phyloP scores from a whole-genome alignment of 1,284 basidiomycete genomes.

The Puccinia polysora region DNA sequence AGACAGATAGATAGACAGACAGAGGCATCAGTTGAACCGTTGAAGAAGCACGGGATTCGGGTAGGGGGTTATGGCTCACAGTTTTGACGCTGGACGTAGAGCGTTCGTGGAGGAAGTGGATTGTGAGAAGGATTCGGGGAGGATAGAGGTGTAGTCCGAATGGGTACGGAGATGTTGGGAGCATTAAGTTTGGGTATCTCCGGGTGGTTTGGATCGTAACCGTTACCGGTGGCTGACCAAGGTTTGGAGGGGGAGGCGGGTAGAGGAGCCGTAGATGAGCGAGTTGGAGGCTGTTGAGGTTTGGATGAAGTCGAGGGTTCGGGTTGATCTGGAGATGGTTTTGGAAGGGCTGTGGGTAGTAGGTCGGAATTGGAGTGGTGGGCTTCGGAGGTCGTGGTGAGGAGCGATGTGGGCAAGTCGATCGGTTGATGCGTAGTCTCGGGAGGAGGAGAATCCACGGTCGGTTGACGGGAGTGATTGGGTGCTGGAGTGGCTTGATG shows the following conservation, averaged over 20 bases:
- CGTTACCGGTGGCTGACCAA: neutral
- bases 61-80: conserved; percentile 8
- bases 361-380: neutral
- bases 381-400: neutral
- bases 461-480: neutral
- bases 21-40: neutral
- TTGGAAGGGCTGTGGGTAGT: no score
- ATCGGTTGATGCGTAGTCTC: no score
- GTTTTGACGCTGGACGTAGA: conserved; percentile 34
- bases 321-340: no score
- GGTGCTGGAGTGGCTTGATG: neutral
- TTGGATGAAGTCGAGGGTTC: neutral
- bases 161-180: conserved; percentile 35
- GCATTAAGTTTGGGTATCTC: conserved; percentile 31
- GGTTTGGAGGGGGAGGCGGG: neutral
- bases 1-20: neutral
- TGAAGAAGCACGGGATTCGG: neutral
- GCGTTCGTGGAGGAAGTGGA: conserved; percentile 18
- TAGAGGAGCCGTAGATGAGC: neutral
- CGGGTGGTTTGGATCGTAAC: conserved; percentile 24
- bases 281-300: neutral
- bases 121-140: neutral
- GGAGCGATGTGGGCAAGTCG: no score
- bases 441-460: neutral
- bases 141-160: conserved; percentile 10